A percentile compares a stretch with the other conserved stretches of the same genome.
Evolutionary conservation across 148 eudicot species (phyloP).

Genomic region (Dianthus caryophyllus): DNA sequence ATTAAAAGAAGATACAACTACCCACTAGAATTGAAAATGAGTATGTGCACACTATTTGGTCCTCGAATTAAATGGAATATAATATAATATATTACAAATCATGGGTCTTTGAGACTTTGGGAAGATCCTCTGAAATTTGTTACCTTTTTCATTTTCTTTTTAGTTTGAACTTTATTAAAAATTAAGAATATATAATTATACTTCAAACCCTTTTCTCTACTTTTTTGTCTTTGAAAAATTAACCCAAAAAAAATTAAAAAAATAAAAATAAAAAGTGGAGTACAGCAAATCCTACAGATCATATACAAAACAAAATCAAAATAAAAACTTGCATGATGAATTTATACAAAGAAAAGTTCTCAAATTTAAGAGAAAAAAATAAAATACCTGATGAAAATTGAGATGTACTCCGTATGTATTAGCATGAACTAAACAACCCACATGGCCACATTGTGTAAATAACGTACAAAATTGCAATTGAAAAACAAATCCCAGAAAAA

Average conservation of each 20-base stretch:
- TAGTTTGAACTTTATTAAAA: background rate
- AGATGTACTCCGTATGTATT: too few species aligned
- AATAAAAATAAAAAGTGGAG: background rate
- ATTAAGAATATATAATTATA: too few species aligned
- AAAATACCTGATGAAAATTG: slow-evolving; percentile 1
- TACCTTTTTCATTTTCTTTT: slow-evolving; percentile 6
- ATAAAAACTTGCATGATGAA: background rate
- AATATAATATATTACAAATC: background rate
- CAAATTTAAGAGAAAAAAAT: background rate
- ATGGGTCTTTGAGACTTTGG: background rate
- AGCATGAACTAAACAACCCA: background rate
- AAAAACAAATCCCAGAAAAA: too few species aligned
- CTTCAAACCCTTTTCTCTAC: background rate
- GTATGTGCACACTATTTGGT: slow-evolving; percentile 6
- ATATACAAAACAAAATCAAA: slow-evolving; percentile 2
- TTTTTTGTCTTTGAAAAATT: background rate
- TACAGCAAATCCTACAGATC: slow-evolving; percentile 13
- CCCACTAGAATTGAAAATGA: slow-evolving; percentile 3
- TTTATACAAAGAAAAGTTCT: background rate
- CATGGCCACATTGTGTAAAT: slow-evolving; percentile 9
- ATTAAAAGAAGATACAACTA: too few species aligned
- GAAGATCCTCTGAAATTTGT: slow-evolving; percentile 21
- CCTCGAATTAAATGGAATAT: slow-evolving; percentile 13
- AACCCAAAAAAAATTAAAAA: too few species aligned
- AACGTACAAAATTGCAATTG: background rate